Percentiles rank a stretch among this genome's conserved stretches.
phyloP scores from a whole-genome alignment of 164 flowering plant genomes.

The Protea cynaroides region DNA sequence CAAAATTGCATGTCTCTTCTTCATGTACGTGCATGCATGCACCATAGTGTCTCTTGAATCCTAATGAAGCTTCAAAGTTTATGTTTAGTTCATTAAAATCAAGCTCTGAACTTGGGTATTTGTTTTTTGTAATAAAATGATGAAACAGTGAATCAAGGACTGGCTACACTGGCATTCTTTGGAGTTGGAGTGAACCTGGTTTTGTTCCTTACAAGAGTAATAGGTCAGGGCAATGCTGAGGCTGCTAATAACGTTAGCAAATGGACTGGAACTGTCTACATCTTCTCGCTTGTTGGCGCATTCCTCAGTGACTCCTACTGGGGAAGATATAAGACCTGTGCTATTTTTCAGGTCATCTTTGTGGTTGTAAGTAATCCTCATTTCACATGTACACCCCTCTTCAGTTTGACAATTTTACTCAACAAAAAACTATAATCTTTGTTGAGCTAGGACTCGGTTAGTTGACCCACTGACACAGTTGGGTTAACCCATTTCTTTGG shows the following conservation, averaged over 20 bases:
- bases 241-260: constrained; percentile 94
- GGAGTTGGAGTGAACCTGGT: constrained; percentile 96
- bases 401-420: neutral
- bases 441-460: neutral
- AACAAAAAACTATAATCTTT: too few relatives aligned
- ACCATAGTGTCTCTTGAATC: too few relatives aligned
- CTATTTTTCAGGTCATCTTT: constrained; percentile 75
- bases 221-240: constrained; percentile 70
- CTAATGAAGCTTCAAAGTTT: too few relatives aligned
- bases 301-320: constrained; percentile 95
- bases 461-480: neutral
- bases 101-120: neutral
- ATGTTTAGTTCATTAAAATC: too few relatives aligned
- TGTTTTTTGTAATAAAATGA: neutral
- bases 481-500: too few relatives aligned
- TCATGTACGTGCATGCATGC: too few relatives aligned
- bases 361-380: constrained; percentile 48
- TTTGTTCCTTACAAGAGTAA: constrained; percentile 76
- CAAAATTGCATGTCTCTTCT: too few relatives aligned
- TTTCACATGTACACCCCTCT: neutral
- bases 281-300: constrained; percentile 91
- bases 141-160: constrained; percentile 79
- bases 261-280: constrained; percentile 96
- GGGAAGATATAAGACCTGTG: constrained; percentile 94
- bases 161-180: constrained; percentile 89